phyloP scores from a whole-genome alignment of 1,284 basidiomycete genomes.

The Pseudozyma thailandica region DNA sequence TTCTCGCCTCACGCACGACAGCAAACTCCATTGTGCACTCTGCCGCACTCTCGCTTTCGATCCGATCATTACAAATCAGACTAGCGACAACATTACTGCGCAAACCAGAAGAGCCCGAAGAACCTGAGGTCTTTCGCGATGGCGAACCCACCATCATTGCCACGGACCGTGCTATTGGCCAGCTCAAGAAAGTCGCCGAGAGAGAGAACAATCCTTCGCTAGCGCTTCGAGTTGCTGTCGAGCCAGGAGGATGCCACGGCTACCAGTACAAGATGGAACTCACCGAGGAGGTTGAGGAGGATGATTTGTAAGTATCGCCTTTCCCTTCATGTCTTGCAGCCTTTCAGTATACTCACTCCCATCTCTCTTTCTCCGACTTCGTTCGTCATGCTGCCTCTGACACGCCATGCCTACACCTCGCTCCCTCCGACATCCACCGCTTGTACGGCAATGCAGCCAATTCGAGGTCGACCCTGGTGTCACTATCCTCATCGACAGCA shows the following conservation, averaged over 20 bases:
- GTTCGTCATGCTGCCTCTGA: too few species aligned
- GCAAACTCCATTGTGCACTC: too few species aligned
- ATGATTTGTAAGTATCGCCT: constrained; percentile 78
- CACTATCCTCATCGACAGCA: constrained; percentile 78
- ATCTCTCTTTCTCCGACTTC: not conserved
- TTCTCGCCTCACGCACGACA: not conserved
- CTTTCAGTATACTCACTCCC: not conserved
- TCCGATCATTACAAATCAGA: constrained; percentile 7
- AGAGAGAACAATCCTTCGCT: constrained; percentile 74
- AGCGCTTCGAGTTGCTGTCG: constrained; percentile 80
- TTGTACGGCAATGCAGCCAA: constrained; percentile 71
- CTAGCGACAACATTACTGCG: constrained; percentile 19
- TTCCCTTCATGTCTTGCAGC: not conserved
- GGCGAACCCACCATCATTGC: constrained; percentile 54
- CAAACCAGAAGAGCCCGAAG: constrained; percentile 60
- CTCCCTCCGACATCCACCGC: too few species aligned
- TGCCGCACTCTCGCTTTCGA: too few species aligned
- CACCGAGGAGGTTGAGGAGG: constrained; percentile 71
- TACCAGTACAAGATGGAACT: constrained; percentile 91
- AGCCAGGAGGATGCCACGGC: constrained; percentile 90
- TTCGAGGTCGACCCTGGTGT: constrained; percentile 71
- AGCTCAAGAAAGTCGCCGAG: constrained; percentile 58
- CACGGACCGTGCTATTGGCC: constrained; percentile 60
- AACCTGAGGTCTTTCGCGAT: constrained; percentile 52
- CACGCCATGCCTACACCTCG: too few species aligned